A percentile compares a stretch with the other conserved stretches of the same genome.
Conservation (phyloP, 2,329 filamentous ascomycete species). For the Arthrocladium fulminans region DNA sequence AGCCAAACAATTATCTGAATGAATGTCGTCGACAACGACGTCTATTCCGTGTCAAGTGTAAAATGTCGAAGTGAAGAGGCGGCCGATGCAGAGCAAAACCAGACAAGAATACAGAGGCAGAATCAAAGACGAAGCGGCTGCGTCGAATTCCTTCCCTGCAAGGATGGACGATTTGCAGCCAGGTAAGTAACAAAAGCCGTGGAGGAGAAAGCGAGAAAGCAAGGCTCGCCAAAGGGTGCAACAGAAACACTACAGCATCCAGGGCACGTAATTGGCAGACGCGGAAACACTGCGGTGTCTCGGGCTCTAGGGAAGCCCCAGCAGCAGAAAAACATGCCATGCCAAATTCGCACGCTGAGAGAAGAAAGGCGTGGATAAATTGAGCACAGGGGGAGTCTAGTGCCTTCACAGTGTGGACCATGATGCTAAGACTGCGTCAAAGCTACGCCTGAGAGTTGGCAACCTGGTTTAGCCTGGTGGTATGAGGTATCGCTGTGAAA, state of each 20-base stretch:
- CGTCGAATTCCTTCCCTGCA: background rate
- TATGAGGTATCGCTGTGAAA: no score
- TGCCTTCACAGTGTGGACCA: background rate
- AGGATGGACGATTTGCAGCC: background rate
- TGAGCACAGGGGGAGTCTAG: slow-evolving; percentile 1
- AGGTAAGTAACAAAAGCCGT: background rate
- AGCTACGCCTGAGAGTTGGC: background rate
- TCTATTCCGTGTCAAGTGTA: slow-evolving; percentile 1
- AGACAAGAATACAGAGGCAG: slow-evolving; percentile 5
- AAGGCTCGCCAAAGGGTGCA: background rate
- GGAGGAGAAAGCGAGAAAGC: background rate
- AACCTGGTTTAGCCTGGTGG: slow-evolving; percentile 1
- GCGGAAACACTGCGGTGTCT: background rate
- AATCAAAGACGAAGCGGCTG: background rate
- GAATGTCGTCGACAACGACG: background rate
- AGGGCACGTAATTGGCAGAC: background rate
- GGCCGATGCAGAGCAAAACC: background rate
- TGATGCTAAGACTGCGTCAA: background rate
- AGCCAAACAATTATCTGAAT: background rate
- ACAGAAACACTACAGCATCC: background rate
- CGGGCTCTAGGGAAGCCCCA: no score
- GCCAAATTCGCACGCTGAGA: background rate
- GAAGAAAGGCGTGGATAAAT: background rate
- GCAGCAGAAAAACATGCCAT: background rate
- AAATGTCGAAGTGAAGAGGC: slow-evolving; percentile 5